Percentiles rank a stretch among this genome's conserved stretches.
Conservation (phyloP, 2,329 filamentous ascomycete species). For the Ophiognomonia clavigignenti-juglandacearum region DNA sequence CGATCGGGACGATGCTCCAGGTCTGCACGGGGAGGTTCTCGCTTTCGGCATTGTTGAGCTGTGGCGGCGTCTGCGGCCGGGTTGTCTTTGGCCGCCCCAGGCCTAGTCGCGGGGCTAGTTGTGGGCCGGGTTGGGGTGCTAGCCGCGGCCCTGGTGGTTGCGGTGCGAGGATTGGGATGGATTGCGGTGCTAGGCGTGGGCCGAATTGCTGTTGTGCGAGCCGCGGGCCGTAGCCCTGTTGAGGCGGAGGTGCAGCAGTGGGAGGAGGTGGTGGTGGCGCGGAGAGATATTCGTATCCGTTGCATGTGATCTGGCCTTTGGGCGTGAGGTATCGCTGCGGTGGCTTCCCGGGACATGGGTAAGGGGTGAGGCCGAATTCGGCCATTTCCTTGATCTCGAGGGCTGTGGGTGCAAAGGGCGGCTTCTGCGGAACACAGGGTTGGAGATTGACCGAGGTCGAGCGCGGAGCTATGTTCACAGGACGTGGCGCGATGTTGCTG, state of each 20-base stretch:
- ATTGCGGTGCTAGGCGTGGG: no score
- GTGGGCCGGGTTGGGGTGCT: no score
- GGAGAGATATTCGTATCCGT: slow-evolving; percentile 10
- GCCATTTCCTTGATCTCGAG: slow-evolving; percentile 8
- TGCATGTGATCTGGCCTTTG: background rate
- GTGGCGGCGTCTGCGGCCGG: no score
- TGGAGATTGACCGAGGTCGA: background rate
- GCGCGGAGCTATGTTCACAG: background rate
- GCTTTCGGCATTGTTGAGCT: no score
- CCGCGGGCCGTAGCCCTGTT: no score
- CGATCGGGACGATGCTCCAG: no score
- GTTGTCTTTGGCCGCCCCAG: no score
- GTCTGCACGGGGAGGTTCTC: no score
- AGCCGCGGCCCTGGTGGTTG: no score
- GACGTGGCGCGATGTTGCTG: background rate
- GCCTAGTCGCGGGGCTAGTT: background rate
- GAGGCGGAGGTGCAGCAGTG: background rate
- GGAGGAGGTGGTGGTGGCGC: background rate
- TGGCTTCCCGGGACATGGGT: background rate
- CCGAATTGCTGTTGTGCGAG: no score
- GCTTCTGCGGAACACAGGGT: background rate
- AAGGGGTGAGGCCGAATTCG: slow-evolving; percentile 4
- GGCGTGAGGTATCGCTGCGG: slow-evolving; percentile 4
- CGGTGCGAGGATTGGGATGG: no score
- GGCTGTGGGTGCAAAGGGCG: background rate